phyloP scores from a whole-genome alignment of 2,329 filamentous ascomycete genomes.

The Ophiocordyceps camponoti-leonardi region DNA sequence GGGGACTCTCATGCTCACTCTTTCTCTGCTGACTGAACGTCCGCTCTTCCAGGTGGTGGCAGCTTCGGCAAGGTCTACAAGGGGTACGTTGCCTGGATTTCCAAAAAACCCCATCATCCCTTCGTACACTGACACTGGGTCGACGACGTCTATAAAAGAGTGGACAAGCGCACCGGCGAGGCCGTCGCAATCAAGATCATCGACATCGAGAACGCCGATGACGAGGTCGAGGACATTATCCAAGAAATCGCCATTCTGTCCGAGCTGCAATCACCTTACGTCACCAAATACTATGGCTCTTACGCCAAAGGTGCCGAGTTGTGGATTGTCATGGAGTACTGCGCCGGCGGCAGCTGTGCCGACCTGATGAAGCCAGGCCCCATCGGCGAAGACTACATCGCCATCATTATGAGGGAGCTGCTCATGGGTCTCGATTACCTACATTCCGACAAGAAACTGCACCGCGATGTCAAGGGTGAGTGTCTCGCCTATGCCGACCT shows the following conservation, averaged over 20 bases:
- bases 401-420: conserved; percentile 84
- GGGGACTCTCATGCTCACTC: background rate
- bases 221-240: conserved; percentile 96
- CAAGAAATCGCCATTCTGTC: conserved; percentile 91
- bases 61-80: conserved; percentile 97
- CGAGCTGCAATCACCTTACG: conserved; percentile 82
- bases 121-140: background rate
- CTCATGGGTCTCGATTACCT: conserved; percentile 83
- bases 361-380: conserved; percentile 86
- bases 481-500: background rate
- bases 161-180: conserved; percentile 78
- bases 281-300: conserved; percentile 95
- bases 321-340: conserved; percentile 99
- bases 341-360: conserved; percentile 87
- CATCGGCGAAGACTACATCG: conserved; percentile 80
- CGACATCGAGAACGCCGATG: conserved; percentile 94
- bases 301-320: conserved; percentile 93
- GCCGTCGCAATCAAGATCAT: conserved; percentile 97
- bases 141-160: conserved; percentile 15
- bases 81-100: conserved; percentile 23
- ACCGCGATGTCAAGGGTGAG: conserved; percentile 68
- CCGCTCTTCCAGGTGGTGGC: conserved; percentile 35
- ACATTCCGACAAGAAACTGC: conserved; percentile 86
- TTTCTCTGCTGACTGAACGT: background rate
- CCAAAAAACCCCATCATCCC: background rate